Evolutionary conservation across 177 flowering plant genomes (phyloP).

Genomic region (Vitis hybrid): DNA sequence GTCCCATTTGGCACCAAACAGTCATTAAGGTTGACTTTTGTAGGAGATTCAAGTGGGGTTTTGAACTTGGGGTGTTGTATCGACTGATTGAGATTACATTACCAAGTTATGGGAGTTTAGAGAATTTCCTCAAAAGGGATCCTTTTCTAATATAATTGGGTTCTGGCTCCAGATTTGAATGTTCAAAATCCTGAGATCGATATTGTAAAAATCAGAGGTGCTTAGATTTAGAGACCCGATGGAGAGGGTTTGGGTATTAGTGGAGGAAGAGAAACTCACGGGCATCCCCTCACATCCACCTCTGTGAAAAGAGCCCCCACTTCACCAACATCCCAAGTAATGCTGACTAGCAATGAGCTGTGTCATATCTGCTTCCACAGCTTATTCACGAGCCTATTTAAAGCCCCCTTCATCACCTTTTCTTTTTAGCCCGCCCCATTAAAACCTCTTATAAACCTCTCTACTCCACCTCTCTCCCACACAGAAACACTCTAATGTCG

Average conservation of each 20-base stretch:
- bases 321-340: slow-evolving; percentile 12
- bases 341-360: slow-evolving; percentile 37
- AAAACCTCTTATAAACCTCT: slow-evolving; percentile 11
- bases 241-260: background rate
- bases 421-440: slow-evolving; percentile 1
- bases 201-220: background rate
- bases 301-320: slow-evolving; percentile 14
- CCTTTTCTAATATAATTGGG: too few species aligned
- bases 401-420: slow-evolving; percentile 9
- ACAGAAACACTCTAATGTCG: background rate
- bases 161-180: too few species aligned
- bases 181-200: too few species aligned
- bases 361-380: slow-evolving; percentile 9
- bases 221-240: background rate
- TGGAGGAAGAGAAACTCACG: too few species aligned
- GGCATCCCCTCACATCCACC: too few species aligned
- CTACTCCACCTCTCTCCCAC: background rate
- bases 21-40: background rate
- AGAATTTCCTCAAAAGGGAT: too few species aligned
- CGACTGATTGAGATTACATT: too few species aligned
- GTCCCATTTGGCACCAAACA: too few species aligned
- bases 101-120: too few species aligned
- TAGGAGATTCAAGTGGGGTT: background rate
- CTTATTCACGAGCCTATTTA: slow-evolving; percentile 60
- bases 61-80: too few species aligned